phyloP scores from a whole-genome alignment of 169 alveolate genomes.

The Cryptosporidium ubiquitum region DNA sequence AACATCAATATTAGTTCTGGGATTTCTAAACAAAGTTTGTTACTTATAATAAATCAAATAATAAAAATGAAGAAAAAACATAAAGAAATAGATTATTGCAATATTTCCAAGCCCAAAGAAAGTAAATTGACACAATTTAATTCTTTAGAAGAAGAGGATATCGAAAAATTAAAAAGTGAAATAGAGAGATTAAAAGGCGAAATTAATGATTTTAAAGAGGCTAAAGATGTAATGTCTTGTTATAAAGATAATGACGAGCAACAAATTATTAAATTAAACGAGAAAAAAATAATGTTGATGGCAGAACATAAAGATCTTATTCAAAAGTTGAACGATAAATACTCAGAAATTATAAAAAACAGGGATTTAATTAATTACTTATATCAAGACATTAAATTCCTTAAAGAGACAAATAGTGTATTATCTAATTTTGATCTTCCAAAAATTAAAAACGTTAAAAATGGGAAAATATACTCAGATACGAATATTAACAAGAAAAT shows the following conservation, averaged over 20 bases:
- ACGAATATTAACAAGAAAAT: neutral
- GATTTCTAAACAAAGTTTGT: neutral
- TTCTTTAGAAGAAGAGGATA: neutral
- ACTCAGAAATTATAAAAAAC: neutral
- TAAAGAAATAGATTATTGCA: neutral
- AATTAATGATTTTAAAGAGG: neutral
- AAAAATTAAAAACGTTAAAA: neutral
- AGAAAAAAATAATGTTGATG: slow-evolving; percentile 29
- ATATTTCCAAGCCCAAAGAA: neutral
- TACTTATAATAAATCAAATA: neutral
- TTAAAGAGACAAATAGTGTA: slow-evolving; percentile 37
- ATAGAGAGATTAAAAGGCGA: slow-evolving; percentile 2
- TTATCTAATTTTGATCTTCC: neutral
- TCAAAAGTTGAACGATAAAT: neutral
- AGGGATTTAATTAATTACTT: slow-evolving; percentile 10
- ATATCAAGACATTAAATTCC: slow-evolving; percentile 35
- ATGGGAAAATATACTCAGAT: neutral
- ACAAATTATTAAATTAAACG: slow-evolving; percentile 2
- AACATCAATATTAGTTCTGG: neutral
- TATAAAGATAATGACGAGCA: slow-evolving; percentile 4
- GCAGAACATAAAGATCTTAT: slow-evolving; percentile 33
- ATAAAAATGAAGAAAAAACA: neutral
- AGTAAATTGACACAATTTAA: neutral
- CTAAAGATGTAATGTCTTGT: neutral
- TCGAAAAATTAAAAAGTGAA: neutral